A percentile compares a stretch with the other conserved stretches of the same genome.
These are phyloP conservation scores for Aspergillus uvarum DNA, from an alignment of 2,329 filamentous ascomycete species.

Conservation along the genomic window DNA sequence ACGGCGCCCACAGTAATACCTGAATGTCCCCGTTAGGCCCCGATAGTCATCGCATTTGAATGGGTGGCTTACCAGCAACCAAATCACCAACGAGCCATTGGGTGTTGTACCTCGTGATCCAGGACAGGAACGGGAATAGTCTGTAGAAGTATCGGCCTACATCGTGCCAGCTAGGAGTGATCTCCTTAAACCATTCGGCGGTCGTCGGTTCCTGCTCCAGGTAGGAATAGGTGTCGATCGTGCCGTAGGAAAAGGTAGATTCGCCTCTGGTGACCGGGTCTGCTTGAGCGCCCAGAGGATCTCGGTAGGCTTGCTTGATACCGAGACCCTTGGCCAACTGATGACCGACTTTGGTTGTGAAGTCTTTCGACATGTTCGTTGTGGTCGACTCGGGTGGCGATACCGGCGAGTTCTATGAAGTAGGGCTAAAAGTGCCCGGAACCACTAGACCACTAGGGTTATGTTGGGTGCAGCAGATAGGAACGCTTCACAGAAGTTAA, in stretches of 20 bases:
- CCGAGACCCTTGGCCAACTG: conserved; percentile 74
- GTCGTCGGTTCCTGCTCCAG: conserved; percentile 78
- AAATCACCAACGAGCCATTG: conserved; percentile 89
- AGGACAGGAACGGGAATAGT: conserved; percentile 84
- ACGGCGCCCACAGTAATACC: conserved; percentile 72
- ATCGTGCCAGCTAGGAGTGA: conserved; percentile 60
- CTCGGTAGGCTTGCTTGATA: conserved; percentile 73
- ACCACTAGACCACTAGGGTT: background rate
- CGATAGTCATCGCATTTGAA: background rate
- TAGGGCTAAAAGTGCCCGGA: conserved; percentile 2
- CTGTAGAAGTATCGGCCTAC: conserved; percentile 62
- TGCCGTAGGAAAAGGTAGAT: conserved; percentile 72
- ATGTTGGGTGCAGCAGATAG: background rate
- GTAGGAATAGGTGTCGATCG: conserved; percentile 76
- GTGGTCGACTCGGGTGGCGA: background rate
- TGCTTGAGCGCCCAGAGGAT: conserved; percentile 51
- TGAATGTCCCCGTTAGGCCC: conserved; percentile 25
- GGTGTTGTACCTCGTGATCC: conserved; percentile 84
- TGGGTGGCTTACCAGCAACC: conserved; percentile 66
- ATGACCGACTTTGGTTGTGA: conserved; percentile 63
- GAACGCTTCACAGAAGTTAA: background rate
- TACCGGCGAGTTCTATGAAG: background rate
- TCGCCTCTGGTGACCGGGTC: conserved; percentile 73
- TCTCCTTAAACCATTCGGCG: conserved; percentile 66
- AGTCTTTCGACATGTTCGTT: conserved; percentile 33